Evolutionary conservation across 176 grass and related monocot species (phyloP), one percentile per base, ranked within the genome.

Genomic region (Luzula sylvatica): DNA sequence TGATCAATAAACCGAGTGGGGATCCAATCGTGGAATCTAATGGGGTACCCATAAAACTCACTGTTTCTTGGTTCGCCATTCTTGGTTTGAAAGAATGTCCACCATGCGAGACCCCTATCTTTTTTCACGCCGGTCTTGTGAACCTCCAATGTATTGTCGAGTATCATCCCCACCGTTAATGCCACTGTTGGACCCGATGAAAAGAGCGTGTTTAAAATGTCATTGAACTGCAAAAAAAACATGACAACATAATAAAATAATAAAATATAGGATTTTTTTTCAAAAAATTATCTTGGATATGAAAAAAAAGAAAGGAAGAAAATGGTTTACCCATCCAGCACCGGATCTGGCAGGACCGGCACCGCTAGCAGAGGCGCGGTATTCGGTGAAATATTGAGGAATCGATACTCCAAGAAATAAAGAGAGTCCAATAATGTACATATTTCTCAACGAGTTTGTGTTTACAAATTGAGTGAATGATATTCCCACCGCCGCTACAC

Each of bases 371-470:
- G 92, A 80, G 62, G 72, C 41, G 25, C 78, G 78, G 17, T 80
- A 98, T 51, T 90, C 92, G 0, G 67, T 80, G 51, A 98, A 98
- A 55, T 98, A 98, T 58, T 98, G 93, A 50, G 93, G 93, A 66
- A 92, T 58, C 0, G 93, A 98, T 20, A 98, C 56, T 29, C 86
- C 86, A 46, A 98, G 93, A 58, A 98, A 98, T 46, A 98, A 38
- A 0, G 93, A 67, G 12, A 83, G 44, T 32, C 93, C 93, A 5
- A 98, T 26, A 43, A 92, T 90, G 58, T 98, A 98, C 26, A 98
- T 78, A 64, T 98, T 98, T 73, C 93, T 98, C 82, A 87, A 68
- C 0, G 93, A 98, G 53, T 98, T 90, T n/a, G 53, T 98, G 78
- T 98, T 98, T 23, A 47, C 19, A 23, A 98, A 98, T 56, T 98